Conservation (phyloP, 805 yeast genomes). For the Millerago galiae region DNA sequence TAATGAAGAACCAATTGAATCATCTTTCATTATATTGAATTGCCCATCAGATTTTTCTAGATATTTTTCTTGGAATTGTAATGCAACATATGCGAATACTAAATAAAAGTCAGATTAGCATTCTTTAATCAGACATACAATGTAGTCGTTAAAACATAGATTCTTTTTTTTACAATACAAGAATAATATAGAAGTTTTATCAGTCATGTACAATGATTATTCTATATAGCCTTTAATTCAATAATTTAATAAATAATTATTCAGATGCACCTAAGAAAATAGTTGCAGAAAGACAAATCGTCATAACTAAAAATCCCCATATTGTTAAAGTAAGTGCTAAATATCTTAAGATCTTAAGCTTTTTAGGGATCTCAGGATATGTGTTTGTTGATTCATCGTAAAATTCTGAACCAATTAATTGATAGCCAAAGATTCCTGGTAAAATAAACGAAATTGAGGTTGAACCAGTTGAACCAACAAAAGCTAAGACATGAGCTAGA, state of each 20-base stretch:
- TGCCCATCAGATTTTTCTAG: too few relatives aligned
- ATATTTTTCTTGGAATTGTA: too few relatives aligned
- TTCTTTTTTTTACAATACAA: too few relatives aligned
- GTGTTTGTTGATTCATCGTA: constrained; percentile 23
- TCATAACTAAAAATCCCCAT: constrained; percentile 49
- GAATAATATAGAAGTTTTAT: too few relatives aligned
- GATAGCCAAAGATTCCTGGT: constrained; percentile 84
- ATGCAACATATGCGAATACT: too few relatives aligned
- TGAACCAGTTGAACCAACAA: constrained; percentile 92
- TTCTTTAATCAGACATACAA: too few relatives aligned
- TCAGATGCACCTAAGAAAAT: constrained; percentile 24
- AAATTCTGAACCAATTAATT: constrained; percentile 49
- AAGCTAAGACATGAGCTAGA: constrained; percentile 73
- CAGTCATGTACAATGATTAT: too few relatives aligned
- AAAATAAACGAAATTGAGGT: constrained; percentile 85
- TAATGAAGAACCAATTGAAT: too few relatives aligned
- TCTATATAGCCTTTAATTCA: too few relatives aligned
- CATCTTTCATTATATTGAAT: too few relatives aligned
- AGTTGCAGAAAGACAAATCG: constrained; percentile 40
- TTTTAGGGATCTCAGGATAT: constrained; percentile 24
- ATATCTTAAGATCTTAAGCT: constrained; percentile 25
- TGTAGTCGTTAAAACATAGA: too few relatives aligned
- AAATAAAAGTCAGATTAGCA: too few relatives aligned
- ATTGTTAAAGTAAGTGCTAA: constrained; percentile 32
- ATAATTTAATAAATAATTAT: not conserved